Evolutionary conservation across 2,329 filamentous ascomycete species (phyloP), one percentile per base, ranked within the genome.

Genomic region (Colletotrichum echinochloae): DNA sequence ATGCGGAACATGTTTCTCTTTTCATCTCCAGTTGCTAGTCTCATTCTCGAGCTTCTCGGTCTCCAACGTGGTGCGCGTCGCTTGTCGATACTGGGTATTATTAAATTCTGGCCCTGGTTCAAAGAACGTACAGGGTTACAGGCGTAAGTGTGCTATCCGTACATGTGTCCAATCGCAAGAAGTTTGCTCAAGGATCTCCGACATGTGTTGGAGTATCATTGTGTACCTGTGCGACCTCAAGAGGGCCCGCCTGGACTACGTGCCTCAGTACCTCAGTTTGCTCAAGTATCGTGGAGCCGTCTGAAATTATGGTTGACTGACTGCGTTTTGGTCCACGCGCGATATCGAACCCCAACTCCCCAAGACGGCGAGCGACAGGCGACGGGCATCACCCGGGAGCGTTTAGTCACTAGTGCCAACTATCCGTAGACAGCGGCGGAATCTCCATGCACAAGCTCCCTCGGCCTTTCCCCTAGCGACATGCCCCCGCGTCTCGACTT

Each of bases 311-410:
- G 52, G 55, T 68, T 20, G 49, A 68, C 59, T 55, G 52, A 60
- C 59, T 49, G 68, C 60, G 46, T 69, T 44, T 71, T 8, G 63
- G 66, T 52, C 65, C 59, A 64, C 63, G 63, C 63, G 56, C 63
- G 56, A 46, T 60, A 35, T 51, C 23, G 35, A 66, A 52, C 44
- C 14, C 56, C 26, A 51, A 57, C 57, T 35, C 49, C 48, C 39
- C 61, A 46, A 60, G 28, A 35, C 49, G n/a, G 35, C 46, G 20
- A 35, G 48, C 57, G 49, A 39, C n/a, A 20, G 28, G 48, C 49
- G 49, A 65, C 44, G 23, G 26, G 37, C 28, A 33, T 18, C 9
- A 2, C n/a, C n/a, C 16, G 55, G 5, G 51, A 49, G 18, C 26
- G 54, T 52, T 44, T 52, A 23, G n/a, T n/a, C n/a, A n/a, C n/a